Evolutionary conservation across 2,329 filamentous ascomycete genomes (phyloP), one percentile per base, ranked within the genome.

Genomic region (Aurifilum marmelostoma): DNA sequence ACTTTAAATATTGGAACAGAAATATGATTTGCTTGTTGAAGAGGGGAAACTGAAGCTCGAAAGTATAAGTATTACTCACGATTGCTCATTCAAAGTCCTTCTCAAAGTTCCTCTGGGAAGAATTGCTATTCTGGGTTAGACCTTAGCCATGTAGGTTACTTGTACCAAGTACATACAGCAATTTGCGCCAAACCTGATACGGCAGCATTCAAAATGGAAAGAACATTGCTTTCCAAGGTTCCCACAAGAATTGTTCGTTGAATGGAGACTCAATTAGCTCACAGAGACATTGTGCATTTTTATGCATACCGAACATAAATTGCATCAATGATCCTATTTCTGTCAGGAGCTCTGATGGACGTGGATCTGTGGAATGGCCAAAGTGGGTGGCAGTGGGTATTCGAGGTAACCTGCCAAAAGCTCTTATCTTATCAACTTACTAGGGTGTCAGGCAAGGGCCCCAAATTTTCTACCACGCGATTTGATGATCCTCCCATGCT

Each of bases 401-500:
- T 7, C 37, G 2, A 18, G 2, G 52, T 24, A 56, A 12, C 16
- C 14, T 16, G 24, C 27, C 24, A 3, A 27, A 52, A 52, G 41
- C 9, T 59, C 24, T 65, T 68, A 62, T 63, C 68, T 67, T 67
- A 69, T 67, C 67, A 32, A 5, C 16, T 7, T 14, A 11, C 65
- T 27, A 43, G 39, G 39, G 14, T 24, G 52, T 41, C 34, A 34
- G 34, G n/a, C 41, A 62, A 47, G 43, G 14, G 32, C 34, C 66
- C 68, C 52, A 62, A 68, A 70, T 65, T 70, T 70, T 70, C 62
- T 41, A 65, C 63, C 32, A 39, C 27, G 58, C 47, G 63, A 60
- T 34, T 54, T 27, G 66, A 29, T 29, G 52, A 56, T 29, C 54
- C 39, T 21, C 3, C n/a, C 29, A 18, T 59, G 43, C 54, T 11